Evolutionary conservation across 2,329 filamentous ascomycete genomes (phyloP).

Genomic region (Hypoxylon sp.): DNA sequence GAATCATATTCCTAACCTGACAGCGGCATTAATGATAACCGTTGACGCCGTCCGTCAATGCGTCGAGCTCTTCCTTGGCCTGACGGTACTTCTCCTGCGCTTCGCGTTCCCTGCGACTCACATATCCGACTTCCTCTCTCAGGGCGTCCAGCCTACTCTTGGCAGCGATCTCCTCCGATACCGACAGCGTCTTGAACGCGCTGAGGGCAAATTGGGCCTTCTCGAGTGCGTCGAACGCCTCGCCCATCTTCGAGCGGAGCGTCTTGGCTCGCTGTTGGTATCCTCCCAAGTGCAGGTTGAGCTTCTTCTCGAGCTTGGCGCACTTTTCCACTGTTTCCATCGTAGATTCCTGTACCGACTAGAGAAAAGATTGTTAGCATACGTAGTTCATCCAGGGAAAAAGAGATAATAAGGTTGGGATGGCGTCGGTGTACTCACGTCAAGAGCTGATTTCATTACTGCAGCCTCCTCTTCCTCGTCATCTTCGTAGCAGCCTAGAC

Average conservation of each 20-base stretch:
- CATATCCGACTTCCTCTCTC: slow-evolving; percentile 82
- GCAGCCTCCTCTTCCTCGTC: slow-evolving; percentile 73
- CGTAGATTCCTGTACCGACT: slow-evolving; percentile 77
- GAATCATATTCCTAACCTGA: background rate
- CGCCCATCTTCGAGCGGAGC: slow-evolving; percentile 78
- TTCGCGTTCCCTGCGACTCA: slow-evolving; percentile 84
- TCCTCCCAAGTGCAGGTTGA: slow-evolving; percentile 85
- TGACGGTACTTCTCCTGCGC: slow-evolving; percentile 85
- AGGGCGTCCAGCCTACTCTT: slow-evolving; percentile 74
- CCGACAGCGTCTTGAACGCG: slow-evolving; percentile 76
- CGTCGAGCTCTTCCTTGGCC: slow-evolving; percentile 79
- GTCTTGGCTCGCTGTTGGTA: slow-evolving; percentile 87
- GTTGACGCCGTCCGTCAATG: slow-evolving; percentile 54
- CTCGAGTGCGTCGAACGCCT: slow-evolving; percentile 76
- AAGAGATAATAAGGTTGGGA: background rate
- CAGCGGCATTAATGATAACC: slow-evolving; percentile 49
- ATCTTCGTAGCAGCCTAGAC: slow-evolving; percentile 80
- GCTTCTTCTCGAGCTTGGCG: slow-evolving; percentile 91
- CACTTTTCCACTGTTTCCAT: slow-evolving; percentile 78
- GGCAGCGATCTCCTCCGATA: slow-evolving; percentile 81
- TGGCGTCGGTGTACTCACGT: slow-evolving; percentile 59
- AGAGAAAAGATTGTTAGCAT: slow-evolving; percentile 21
- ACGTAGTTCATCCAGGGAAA: too few species aligned
- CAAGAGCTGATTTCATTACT: slow-evolving; percentile 74
- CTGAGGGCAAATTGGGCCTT: slow-evolving; percentile 76